phyloP scores from a whole-genome alignment of 2,329 filamentous ascomycete genomes.

The Talaromyces sp. region DNA sequence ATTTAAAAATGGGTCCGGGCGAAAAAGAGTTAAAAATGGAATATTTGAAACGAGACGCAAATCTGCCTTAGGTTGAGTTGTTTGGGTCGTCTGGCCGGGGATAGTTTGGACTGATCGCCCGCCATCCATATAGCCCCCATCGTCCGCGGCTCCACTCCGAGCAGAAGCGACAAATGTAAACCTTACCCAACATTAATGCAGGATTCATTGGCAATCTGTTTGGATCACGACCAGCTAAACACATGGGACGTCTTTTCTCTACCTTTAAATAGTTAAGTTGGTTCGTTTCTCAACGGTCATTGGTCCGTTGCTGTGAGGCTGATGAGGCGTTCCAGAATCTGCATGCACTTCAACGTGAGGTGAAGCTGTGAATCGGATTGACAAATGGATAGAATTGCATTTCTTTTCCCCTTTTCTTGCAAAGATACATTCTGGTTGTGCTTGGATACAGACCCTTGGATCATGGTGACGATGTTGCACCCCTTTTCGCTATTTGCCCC shows the following conservation, averaged over 20 bases:
- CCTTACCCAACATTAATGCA: background rate
- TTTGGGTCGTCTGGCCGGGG: background rate
- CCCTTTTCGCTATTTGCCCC: no score
- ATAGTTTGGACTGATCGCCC: constrained; percentile 4
- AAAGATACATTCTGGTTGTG: no score
- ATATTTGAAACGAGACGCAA: constrained; percentile 7
- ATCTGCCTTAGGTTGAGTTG: background rate
- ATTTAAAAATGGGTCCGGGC: constrained; percentile 7
- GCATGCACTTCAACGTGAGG: no score
- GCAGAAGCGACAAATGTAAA: background rate
- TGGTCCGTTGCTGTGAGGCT: background rate
- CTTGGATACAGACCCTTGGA: background rate
- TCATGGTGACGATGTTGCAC: no score
- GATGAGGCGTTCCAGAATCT: background rate
- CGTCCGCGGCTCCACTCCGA: background rate
- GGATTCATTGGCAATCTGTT: background rate
- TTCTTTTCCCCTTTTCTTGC: no score
- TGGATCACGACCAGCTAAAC: background rate
- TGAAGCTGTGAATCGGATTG: no score
- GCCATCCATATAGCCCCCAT: constrained; percentile 6
- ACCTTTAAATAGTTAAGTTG: background rate
- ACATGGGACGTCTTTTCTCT: background rate
- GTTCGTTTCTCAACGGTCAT: background rate
- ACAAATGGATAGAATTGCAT: no score
- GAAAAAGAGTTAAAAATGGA: background rate